phyloP scores from a whole-genome alignment of 2,329 filamentous ascomycete genomes.

The Cytospora piceae region DNA sequence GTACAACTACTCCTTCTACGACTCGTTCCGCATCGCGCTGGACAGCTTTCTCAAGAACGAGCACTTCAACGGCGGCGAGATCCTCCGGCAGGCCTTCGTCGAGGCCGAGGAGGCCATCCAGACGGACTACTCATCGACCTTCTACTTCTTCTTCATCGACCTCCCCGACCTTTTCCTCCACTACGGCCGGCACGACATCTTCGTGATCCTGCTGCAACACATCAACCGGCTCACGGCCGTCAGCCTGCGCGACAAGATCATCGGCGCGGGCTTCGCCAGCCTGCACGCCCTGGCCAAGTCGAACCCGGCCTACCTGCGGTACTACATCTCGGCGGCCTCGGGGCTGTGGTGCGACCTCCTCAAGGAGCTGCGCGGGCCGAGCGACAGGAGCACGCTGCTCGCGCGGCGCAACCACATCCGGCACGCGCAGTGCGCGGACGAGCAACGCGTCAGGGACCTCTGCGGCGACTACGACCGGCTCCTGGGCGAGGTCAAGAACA shows the following conservation, averaged over 20 bases:
- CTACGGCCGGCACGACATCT: constrained; percentile 30
- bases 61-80: constrained; percentile 29
- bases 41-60: constrained; percentile 31
- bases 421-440: constrained; percentile 21
- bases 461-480: constrained; percentile 28
- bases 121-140: constrained; percentile 30
- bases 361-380: constrained; percentile 25
- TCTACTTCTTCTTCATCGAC: constrained; percentile 32
- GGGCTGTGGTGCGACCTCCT: constrained; percentile 31
- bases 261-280: constrained; percentile 28
- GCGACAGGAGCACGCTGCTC: constrained; percentile 31
- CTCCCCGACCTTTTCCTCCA: constrained; percentile 30
- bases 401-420: constrained; percentile 31
- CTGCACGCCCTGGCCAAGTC: constrained; percentile 29
- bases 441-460: constrained; percentile 13
- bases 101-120: constrained; percentile 32
- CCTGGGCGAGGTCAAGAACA: constrained; percentile 21
- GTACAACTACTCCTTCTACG: constrained; percentile 32
- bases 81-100: constrained; percentile 31
- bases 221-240: constrained; percentile 31
- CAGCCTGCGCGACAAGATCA: constrained; percentile 27
- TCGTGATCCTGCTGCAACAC: constrained; percentile 30
- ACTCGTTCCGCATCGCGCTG: constrained; percentile 31
- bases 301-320: constrained; percentile 25
- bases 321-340: constrained; percentile 31